phyloP scores from a whole-genome alignment of 495 filamentous ascomycete species.

The Hypomontagnella monticulosa region DNA sequence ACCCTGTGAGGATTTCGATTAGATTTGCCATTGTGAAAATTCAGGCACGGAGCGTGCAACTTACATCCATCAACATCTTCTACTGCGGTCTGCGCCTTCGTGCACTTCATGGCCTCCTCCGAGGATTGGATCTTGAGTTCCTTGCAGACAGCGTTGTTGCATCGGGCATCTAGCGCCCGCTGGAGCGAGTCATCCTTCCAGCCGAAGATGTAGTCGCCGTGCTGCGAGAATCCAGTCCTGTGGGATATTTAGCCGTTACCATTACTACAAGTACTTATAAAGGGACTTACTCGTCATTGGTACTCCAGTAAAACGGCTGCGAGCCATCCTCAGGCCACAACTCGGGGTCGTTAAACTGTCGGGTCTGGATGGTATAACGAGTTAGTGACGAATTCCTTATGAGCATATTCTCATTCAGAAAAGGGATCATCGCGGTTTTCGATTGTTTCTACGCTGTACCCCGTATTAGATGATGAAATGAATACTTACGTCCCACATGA shows the following conservation, averaged over 20 bases:
- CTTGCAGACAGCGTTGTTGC: conserved; percentile 47
- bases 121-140: conserved; percentile 46
- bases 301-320: conserved; percentile 58
- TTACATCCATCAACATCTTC: conserved; percentile 52
- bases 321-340: conserved; percentile 53
- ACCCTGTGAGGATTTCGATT: conserved; percentile 18
- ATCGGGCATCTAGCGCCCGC: conserved; percentile 48
- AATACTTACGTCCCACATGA: conserved; percentile 53
- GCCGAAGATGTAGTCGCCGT: conserved; percentile 51
- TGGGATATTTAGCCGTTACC: no score
- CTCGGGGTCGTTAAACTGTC: conserved; percentile 50
- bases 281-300: conserved; percentile 48
- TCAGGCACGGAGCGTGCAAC: conserved; percentile 1
- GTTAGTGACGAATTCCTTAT: not conserved
- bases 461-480: not conserved
- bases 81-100: conserved; percentile 45
- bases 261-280: not conserved
- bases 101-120: conserved; percentile 48
- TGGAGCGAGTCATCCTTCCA: conserved; percentile 50
- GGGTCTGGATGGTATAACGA: conserved; percentile 41
- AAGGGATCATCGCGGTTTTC: no score
- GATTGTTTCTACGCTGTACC: no score
- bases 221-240: conserved; percentile 47
- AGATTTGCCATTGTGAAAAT: not conserved
- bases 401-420: no score